Evolutionary conservation across 805 yeast genomes (phyloP), one percentile per base, ranked within the genome.

Genomic region (Kockiozyma suomiensis): DNA sequence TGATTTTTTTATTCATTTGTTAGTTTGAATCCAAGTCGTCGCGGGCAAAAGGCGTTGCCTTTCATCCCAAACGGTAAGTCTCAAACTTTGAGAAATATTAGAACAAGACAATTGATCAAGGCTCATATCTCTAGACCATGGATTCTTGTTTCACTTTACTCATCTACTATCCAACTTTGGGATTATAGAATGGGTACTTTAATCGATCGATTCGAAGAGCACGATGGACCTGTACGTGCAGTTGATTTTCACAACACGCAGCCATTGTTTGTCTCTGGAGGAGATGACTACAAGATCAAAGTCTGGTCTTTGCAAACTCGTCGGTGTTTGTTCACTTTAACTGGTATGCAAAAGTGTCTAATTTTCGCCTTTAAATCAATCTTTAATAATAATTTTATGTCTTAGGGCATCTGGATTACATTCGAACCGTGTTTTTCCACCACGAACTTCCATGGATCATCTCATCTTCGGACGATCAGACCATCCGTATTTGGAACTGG

Each of bases 401-500:
- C n/a, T n/a, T 28, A 54, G 98, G 98, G 23, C 99, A 94, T 77
- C 81, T 93, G 76, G 99, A 94, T 77, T 94, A 92, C 74, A 88
- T 94, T 59, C 84, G 99, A 73, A 88, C 96, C 17, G 97, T 90
- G 23, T 88, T 85, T 66, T 94, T 94, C 83, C 99, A 94, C 78
- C 87, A 85, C 69, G 97, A 91, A 73, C 80, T 94, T 73, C 99
- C 99, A 7, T 94, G 99, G 99, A 88, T 94, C 72, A 84, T 94
- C 61, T 87, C 97, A 26, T 86, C 94, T 62, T 90, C 97, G 47
- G 99, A 94, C 76, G 99, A 94, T 79, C 99, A 94, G 77, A 94
- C 99, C 33, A 91, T 96, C 66, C 83, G 99, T 74, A 93, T 94
- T 67, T 94, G 99, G 99, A 96, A 94, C 78, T 94, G 99, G 99